Base-by-base conservation (phyloP, 73 alveolate species). In the Symbiodinium natans region DNA sequence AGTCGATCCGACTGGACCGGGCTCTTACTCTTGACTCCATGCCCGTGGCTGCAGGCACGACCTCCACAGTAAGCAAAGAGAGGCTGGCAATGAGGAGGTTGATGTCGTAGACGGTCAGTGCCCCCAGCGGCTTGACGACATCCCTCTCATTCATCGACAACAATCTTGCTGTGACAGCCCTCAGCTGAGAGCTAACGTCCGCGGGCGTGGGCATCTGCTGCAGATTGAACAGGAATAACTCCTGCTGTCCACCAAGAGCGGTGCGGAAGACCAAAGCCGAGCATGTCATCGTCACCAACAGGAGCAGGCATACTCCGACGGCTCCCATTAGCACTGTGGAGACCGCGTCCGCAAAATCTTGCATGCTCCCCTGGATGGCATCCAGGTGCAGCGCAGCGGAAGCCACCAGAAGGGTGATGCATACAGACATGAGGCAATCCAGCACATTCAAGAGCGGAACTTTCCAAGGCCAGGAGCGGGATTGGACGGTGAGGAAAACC, bases 401-500 rank as follows among this genome's bases (percentile, higher is more conserved):
- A 27, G 73, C 71, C 27, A 83, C 71, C 40, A 83, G 74, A 25
- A 83, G 33, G 80, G 39, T 2, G 33, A 46, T 42, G 48, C 46
- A 29, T 7, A 31, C 13, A 46, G 75, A 31, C 52, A 46, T 33
- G 43, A 34, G 38, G 93, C 48, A 84, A 23, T 84, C 93, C 43
- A 84, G n/a, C 23, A 54, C 93, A 31, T 84, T 84, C 38, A 84
- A 48, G 39, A 84, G 39, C 11, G 93, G 93, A 33, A 46, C 75
- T 80, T 84, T 84, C 93, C 93, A 84, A 15, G 93, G 93, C 93
- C 80, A 46, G 6, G 80, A 48, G 48, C 54, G 2, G 2, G 46
- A 27, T 21, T 42, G 52, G 36, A 48, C 39, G 2, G 48, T 42
- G 29, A 84, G 27, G 63, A 43, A 84, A 29, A 39, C n/a, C 25